Evolutionary conservation across 495 filamentous ascomycete genomes (phyloP), one percentile per base, ranked within the genome.

Genomic region (Podospora pseudocomata): DNA sequence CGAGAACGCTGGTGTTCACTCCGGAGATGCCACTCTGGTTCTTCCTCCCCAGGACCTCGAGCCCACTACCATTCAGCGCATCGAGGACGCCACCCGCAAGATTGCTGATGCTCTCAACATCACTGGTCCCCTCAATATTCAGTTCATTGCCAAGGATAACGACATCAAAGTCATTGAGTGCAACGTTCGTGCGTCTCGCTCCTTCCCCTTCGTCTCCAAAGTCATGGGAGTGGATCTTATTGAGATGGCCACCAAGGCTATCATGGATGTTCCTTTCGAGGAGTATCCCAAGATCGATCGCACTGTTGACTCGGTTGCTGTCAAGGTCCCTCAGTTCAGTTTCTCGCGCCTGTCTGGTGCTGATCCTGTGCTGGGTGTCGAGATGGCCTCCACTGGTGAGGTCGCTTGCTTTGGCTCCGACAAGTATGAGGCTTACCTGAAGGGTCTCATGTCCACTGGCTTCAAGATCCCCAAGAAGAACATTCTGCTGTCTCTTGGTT

Each of bases 131-230:
- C 97, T 90, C 86, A 99, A 99, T 81, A 99, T 99, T 69, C 95
- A 99, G 79, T 99, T 99, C 81, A 99, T 99, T 73, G 95, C 95
- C 64, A 99, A 99, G 83, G 93, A 98, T 78, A 97, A 98, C 75
- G 95, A 97, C 72, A 98, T 99, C 81, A 99, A 98, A 84, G 95
- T 99, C 69, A 99, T 99, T 70, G 95, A 99, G 80, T 99, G 95
- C 80, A 99, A 99, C 75, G 95, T 98, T 56, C 88, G 95, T 63
- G 95, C 95, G 20, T 97, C 95, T 57, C 87, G 95, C 62, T 97
- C 94, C 1, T 98, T 98, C 83, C 95, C 95, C 32, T 99, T 99
- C 78, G 93, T 98, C 23, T 97, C 94, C 39, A 99, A 99, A 84
- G 92, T 96, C 71, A 97, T 97, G 94, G 94, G 94, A 55, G 91